Evolutionary conservation across 2,329 filamentous ascomycete genomes (phyloP), one percentile per base, ranked within the genome.

Genomic region (Pezicula rhizophila): DNA sequence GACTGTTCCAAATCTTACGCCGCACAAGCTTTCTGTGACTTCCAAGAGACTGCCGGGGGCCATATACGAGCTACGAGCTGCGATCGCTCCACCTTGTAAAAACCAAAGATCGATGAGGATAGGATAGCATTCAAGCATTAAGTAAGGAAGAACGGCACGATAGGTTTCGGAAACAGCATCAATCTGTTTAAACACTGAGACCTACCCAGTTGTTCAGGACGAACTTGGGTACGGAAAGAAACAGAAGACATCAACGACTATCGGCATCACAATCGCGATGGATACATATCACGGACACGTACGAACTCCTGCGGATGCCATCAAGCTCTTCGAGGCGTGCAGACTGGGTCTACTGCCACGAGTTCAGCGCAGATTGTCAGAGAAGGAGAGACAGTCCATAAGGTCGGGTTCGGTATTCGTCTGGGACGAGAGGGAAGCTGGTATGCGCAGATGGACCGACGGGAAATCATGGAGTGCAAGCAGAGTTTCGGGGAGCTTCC

Each of bases 401-500:
- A 85, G 89, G 63, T 96, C 92, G 1, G 93, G 93, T 39, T 99
- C 93, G 0, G 92, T 99, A 3, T 99, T 97, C 63, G 93, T 99
- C n/a, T 99, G 93, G 93, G 93, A 99, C 68, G 93, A 99, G 74
- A 78, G 92, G 60, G 93, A 99, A 73, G 93, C 93, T 10, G 93
- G 93, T 57, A 99, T 99, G 93, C 80, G 93, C 63, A 78, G 93
- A 68, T 99, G 93, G 93, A 99, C 93, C 0, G 93, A 99, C 61
- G 93, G 93, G 49, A 99, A 99, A 68, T 97, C 92, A 33, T 99
- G 93, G 93, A 97, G 92, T 64, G 93, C 93, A 31, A 97, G 92
- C 70, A 82, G 93, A 54, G 93, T 99, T 1, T 97, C 92, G 0
- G 93, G 93, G 45, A 97, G 93, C 72, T 99, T 99, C 67, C 70